Base-by-base conservation (phyloP, 441 rosid genomes). In the Biscutella laevigata region DNA sequence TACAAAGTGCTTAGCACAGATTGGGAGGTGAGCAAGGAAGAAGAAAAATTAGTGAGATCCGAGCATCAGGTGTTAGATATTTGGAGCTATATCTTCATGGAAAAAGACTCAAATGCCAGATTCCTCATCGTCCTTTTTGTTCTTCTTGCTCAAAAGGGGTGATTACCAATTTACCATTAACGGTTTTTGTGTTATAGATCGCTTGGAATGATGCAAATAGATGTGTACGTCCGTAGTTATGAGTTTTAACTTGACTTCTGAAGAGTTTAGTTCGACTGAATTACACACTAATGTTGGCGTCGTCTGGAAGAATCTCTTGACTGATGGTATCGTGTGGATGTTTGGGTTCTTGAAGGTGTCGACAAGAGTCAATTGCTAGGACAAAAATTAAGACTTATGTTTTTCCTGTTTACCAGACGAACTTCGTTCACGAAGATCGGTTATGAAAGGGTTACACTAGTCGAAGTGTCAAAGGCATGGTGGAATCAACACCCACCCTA, bases 311-410 rank as follows among this genome's bases (percentile, higher is more conserved):
- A 2, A 0, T 3, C 3, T 16, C 14, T 28, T 3, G 5, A 11
- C 4, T 5, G 12, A 12, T n/a, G 28, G 19, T n/a, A 11, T 14
- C n/a, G n/a, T 3, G 3, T 57, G 17, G 27, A 16, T 15, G 3
- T 35, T 22, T 57, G 54, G 29, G 3, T 58, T 35, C 11, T 58
- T 21, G 45, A 58, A 22, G 62, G 46, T 38, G 46, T 3, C 5
- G 1, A 4, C 7, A 53, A 36, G 38, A 58, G 62, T 8, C 53
- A 45, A 36, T 58, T 53, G 62, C n/a, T 57, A 36, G 2, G 6
- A 57, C 15, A 35, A 12, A 25, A 57, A 45, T n/a, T n/a, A n/a
- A n/a, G 53, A 35, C 37, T 35, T 8, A 45, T 36, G 4, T 4
- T 36, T 45, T 57, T 28, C 44, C 21, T 35, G 22, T 8, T 38